Evolutionary conservation across 73 alveolate species (phyloP).

Genomic region (Effrenium voratum): DNA sequence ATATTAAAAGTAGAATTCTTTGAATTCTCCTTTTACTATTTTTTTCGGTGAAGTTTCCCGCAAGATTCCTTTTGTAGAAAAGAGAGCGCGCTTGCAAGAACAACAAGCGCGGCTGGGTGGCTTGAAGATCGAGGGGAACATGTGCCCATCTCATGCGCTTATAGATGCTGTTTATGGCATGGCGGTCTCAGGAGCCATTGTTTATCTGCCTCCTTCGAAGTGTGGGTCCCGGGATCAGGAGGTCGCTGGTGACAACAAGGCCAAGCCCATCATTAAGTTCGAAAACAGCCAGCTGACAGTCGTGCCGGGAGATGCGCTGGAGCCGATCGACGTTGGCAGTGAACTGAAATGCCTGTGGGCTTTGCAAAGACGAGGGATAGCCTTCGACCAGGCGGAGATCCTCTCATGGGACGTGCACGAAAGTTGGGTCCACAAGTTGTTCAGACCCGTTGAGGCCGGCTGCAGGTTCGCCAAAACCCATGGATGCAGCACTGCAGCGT

Average conservation of each 20-base stretch:
- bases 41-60: not conserved
- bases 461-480: no score
- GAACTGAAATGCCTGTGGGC: not conserved
- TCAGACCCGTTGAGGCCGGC: not conserved
- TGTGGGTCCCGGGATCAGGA: not conserved
- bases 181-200: not conserved
- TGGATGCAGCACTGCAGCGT: no score
- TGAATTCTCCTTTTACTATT: no score
- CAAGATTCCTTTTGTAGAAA: not conserved
- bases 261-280: not conserved
- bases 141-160: not conserved
- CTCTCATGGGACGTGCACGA: not conserved
- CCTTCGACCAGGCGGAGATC: not conserved
- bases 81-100: not conserved
- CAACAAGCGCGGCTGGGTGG: not conserved
- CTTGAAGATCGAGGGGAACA: not conserved
- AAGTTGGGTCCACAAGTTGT: not conserved
- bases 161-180: not conserved
- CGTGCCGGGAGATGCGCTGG: not conserved
- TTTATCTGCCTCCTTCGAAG: not conserved
- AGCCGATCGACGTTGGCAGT: not conserved
- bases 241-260: not conserved
- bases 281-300: not conserved
- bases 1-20: no score
- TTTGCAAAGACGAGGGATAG: not conserved